phyloP scores from a whole-genome alignment of 768 basidiomycete genomes.

The Paxillus ammoniavirescens region DNA sequence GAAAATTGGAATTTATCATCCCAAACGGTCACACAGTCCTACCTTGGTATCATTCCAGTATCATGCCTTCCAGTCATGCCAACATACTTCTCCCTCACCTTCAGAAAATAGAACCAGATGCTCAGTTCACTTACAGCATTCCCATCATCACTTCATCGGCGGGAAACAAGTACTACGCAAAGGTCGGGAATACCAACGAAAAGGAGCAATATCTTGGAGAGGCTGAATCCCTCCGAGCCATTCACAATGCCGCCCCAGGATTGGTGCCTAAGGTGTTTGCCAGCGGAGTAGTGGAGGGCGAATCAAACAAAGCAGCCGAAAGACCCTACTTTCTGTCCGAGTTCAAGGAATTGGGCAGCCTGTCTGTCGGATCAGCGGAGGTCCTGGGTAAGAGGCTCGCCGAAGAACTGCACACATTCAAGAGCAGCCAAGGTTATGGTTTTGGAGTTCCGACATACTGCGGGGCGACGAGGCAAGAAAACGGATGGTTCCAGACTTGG shows the following conservation, averaged over 20 bases:
- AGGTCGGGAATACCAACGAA: slow-evolving; percentile 51
- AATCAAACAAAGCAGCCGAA: slow-evolving; percentile 31
- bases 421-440: slow-evolving; percentile 59
- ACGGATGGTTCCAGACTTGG: slow-evolving; percentile 76
- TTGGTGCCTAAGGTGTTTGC: slow-evolving; percentile 59
- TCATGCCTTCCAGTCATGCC: not conserved
- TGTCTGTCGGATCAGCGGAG: slow-evolving; percentile 46
- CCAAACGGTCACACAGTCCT: no score
- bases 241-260: slow-evolving; percentile 63
- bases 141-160: slow-evolving; percentile 56
- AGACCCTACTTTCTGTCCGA: slow-evolving; percentile 71
- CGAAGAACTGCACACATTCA: slow-evolving; percentile 58
- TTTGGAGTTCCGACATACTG: slow-evolving; percentile 77
- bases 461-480: slow-evolving; percentile 64
- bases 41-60: not conserved
- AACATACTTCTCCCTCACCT: slow-evolving; percentile 43
- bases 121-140: slow-evolving; percentile 43
- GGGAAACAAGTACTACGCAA: slow-evolving; percentile 60
- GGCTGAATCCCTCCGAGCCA: slow-evolving; percentile 63
- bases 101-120: slow-evolving; percentile 47
- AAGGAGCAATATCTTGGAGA: slow-evolving; percentile 69
- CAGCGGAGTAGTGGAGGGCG: slow-evolving; percentile 36
- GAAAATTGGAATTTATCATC: no score
- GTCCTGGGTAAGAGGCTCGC: slow-evolving; percentile 62
- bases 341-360: slow-evolving; percentile 57